A percentile compares a stretch with the other conserved stretches of the same genome.
Evolutionary conservation across 176 grass and related monocot genomes (phyloP).

Genomic region (Aegilops umbellulata): DNA sequence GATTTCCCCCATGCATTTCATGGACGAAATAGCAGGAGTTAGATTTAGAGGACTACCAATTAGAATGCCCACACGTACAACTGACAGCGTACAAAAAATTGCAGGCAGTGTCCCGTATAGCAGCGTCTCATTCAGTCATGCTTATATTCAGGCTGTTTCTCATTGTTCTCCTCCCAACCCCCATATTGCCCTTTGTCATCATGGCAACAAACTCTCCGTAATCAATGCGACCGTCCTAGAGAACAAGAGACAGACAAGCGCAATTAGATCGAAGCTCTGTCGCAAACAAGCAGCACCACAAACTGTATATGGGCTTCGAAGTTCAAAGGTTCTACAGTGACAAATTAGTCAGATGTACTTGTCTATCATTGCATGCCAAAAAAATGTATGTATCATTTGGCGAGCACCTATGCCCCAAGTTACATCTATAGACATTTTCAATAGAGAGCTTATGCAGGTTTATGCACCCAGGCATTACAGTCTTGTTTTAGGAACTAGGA

Average conservation of each 20-base stretch:
- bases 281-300: neutral
- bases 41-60: neutral
- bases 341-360: neutral
- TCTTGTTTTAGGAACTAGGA: neutral
- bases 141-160: constrained; percentile 61
- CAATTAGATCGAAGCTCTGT: neutral
- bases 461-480: neutral
- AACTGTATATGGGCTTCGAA: neutral
- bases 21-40: neutral
- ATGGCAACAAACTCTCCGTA: constrained; percentile 71
- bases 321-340: constrained; percentile 3
- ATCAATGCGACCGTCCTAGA: constrained; percentile 60
- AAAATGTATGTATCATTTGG: neutral
- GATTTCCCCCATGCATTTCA: neutral
- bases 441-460: neutral
- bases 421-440: neutral
- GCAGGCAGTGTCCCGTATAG: constrained; percentile 22
- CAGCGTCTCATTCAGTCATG: constrained; percentile 13
- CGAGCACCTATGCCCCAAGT: neutral
- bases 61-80: constrained; percentile 27
- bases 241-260: neutral
- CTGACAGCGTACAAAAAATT: constrained; percentile 31
- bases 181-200: constrained; percentile 69
- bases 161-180: constrained; percentile 54
- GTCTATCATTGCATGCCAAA: neutral